phyloP scores from a whole-genome alignment of 192 early-diverging fungal genomes.

The Entomortierella beljakovae region DNA sequence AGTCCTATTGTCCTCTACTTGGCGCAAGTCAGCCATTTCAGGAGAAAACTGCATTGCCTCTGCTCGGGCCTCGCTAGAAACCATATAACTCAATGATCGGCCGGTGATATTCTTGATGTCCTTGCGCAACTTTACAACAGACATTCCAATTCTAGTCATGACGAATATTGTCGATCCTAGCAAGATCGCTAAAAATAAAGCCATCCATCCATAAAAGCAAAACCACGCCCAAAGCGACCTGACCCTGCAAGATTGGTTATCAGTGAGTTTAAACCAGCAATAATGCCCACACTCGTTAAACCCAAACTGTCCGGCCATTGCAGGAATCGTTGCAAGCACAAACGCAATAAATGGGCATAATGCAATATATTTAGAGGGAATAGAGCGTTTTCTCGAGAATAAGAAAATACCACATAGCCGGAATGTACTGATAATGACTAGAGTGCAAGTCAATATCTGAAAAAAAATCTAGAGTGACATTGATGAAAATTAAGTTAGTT shows the following conservation, averaged over 20 bases:
- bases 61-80: not conserved
- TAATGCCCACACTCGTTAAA: conserved; percentile 41
- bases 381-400: conserved; percentile 20
- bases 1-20: too few species aligned
- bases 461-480: conserved; percentile 31
- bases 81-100: not conserved
- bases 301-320: conserved; percentile 18
- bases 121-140: conserved; percentile 10
- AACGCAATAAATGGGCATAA: conserved; percentile 33
- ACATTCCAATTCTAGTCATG: conserved; percentile 17
- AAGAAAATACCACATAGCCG: conserved; percentile 49
- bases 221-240: conserved; percentile 35
- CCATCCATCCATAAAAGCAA: conserved; percentile 47
- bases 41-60: too few species aligned
- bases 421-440: conserved; percentile 43
- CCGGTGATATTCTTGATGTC: conserved; percentile 33
- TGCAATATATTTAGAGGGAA: conserved; percentile 30
- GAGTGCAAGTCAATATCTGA: conserved; percentile 32
- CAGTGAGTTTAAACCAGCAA: conserved; percentile 35
- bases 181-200: conserved; percentile 26
- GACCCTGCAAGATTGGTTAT: conserved; percentile 17
- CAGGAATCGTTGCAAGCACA: conserved; percentile 24
- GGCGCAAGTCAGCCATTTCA: too few species aligned
- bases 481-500: not conserved
- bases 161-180: conserved; percentile 46